Conservation (phyloP, 192 early-diverging fungal genomes). For the Coemansia umbellata region DNA sequence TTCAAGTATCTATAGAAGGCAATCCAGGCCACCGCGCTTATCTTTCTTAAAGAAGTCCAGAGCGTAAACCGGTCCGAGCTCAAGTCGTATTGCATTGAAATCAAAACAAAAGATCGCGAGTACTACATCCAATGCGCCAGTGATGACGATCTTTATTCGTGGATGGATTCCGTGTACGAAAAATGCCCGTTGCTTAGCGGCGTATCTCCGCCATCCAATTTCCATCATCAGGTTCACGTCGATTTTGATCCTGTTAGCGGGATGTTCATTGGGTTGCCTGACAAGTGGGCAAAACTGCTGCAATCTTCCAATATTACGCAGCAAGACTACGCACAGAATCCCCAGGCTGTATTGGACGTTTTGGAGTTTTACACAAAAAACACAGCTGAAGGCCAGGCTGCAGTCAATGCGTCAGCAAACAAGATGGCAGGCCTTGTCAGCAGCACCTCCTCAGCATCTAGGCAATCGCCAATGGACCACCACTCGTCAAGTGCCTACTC, state of each 20-base stretch:
- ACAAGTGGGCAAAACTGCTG: constrained; percentile 91
- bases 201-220: constrained; percentile 55
- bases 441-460: not conserved
- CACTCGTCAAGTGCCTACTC: constrained; percentile 5
- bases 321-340: constrained; percentile 97
- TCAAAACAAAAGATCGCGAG: constrained; percentile 89
- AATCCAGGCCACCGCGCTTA: constrained; percentile 78
- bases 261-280: constrained; percentile 78
- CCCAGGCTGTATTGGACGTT: constrained; percentile 96
- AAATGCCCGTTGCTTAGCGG: constrained; percentile 47
- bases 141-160: constrained; percentile 96
- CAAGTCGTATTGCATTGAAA: constrained; percentile 92
- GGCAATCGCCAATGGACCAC: constrained; percentile 9
- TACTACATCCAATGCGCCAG: constrained; percentile 90
- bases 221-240: constrained; percentile 58
- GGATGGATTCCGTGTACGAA: constrained; percentile 98
- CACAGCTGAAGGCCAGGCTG: constrained; percentile 43
- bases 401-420: constrained; percentile 40
- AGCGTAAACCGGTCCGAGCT: constrained; percentile 82
- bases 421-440: constrained; percentile 57
- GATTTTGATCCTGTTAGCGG: constrained; percentile 57
- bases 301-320: constrained; percentile 92
- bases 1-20: constrained; percentile 26
- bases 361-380: constrained; percentile 98
- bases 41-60: constrained; percentile 91